A percentile compares a stretch with the other conserved stretches of the same genome.
Conservation (phyloP, 225 moss, liverwort and hornwort genomes). For the Ulota crispa region DNA sequence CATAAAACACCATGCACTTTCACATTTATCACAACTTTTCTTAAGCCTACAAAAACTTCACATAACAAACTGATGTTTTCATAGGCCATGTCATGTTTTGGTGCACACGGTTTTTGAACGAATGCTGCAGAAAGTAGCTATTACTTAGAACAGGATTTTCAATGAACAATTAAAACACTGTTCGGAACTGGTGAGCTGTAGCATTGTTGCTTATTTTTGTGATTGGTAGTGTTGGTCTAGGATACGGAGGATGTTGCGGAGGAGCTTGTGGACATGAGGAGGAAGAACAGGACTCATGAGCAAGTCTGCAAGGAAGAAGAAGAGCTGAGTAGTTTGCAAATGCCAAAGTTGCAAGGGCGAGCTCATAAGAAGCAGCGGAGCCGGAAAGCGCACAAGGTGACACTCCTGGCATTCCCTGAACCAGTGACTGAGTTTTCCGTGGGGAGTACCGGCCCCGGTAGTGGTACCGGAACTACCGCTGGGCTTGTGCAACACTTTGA, state of each 20-base stretch:
- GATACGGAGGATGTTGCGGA: constrained; percentile 25
- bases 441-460: neutral
- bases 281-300: constrained; percentile 28
- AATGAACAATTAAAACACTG: neutral
- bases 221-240: neutral
- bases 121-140: neutral
- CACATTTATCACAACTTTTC: no score
- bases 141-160: neutral
- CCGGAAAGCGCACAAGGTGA: constrained; percentile 47
- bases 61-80: no score
- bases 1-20: no score
- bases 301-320: constrained; percentile 31
- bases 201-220: neutral
- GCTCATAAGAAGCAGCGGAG: constrained; percentile 50
- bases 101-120: no score
- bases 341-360: constrained; percentile 25
- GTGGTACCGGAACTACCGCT: constrained; percentile 5
- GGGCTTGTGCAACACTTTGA: constrained; percentile 46
- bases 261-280: constrained; percentile 34
- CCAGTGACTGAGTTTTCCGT: neutral
- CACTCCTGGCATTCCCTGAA: constrained; percentile 31
- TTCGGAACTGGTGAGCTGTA: neutral
- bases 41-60: no score
- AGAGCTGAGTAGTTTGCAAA: constrained; percentile 14
- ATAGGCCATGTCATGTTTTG: no score